These are phyloP conservation scores for Flaveria sonorensis DNA, from an alignment of 129 eudicot genomes.

Conservation along the genomic window DNA sequence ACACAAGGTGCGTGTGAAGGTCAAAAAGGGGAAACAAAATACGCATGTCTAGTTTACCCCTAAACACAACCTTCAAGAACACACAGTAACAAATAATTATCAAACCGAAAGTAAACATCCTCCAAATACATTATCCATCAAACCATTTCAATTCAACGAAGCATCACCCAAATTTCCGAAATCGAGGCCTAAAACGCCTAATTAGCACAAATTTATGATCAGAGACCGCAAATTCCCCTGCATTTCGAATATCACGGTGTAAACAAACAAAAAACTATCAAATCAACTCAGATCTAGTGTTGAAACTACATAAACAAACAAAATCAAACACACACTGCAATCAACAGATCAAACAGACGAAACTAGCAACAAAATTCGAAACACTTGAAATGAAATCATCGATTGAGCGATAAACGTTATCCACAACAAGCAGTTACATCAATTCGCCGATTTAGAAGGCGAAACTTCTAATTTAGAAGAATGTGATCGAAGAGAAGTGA, in stretches of 20 bases:
- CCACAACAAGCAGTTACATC: conserved; percentile 20
- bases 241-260: background rate
- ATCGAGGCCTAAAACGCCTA: background rate
- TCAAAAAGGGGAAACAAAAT: conserved; percentile 35
- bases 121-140: conserved; percentile 2
- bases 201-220: conserved; percentile 7
- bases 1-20: conserved; percentile 31
- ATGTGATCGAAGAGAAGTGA: background rate
- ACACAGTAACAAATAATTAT: conserved; percentile 15
- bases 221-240: conserved; percentile 7
- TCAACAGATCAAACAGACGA: conserved; percentile 23
- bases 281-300: conserved; percentile 31
- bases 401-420: background rate
- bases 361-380: conserved; percentile 4
- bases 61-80: conserved; percentile 12
- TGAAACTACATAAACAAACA: background rate
- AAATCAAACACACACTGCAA: conserved; percentile 19
- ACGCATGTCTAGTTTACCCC: conserved; percentile 30
- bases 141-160: conserved; percentile 2
- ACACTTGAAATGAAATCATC: conserved; percentile 8
- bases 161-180: background rate
- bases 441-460: conserved; percentile 19
- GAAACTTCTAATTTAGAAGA: background rate
- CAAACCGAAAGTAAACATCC: background rate
- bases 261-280: background rate